A percentile compares a stretch with the other conserved stretches of the same genome.
Conservation (phyloP, 176 grass and related monocot species). For the Triticum monococcum region DNA sequence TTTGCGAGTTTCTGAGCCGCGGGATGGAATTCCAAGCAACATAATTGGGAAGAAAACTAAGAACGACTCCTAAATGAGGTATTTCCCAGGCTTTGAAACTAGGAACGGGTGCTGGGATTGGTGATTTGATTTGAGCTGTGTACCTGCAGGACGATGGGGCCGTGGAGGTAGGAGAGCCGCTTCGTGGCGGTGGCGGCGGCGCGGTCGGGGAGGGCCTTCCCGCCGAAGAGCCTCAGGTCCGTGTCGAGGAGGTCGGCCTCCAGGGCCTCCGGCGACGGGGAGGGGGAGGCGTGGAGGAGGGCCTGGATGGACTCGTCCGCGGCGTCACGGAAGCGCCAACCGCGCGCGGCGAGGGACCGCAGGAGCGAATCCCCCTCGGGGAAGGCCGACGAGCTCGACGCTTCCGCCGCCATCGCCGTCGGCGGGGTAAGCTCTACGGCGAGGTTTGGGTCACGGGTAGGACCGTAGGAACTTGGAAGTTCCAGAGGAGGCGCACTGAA, state of each 20-base stretch:
- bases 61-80: too few species aligned
- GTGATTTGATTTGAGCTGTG: neutral
- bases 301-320: constrained; percentile 45
- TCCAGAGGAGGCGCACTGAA: neutral
- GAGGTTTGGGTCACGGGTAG: neutral
- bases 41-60: too few species aligned
- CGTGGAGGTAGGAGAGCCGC: constrained; percentile 59
- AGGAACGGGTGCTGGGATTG: neutral
- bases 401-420: constrained; percentile 19
- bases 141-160: constrained; percentile 71
- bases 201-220: constrained; percentile 55
- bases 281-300: constrained; percentile 32
- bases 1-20: too few species aligned
- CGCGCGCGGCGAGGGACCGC: constrained; percentile 43
- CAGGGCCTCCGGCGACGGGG: constrained; percentile 48
- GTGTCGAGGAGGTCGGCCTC: constrained; percentile 69
- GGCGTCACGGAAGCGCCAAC: constrained; percentile 63
- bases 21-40: too few species aligned
- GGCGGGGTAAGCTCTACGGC: neutral
- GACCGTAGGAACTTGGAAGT: neutral
- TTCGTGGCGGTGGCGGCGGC: constrained; percentile 29
- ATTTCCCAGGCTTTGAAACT: neutral
- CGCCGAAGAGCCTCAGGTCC: constrained; percentile 63
- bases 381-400: neutral
- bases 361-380: constrained; percentile 23